Evolutionary conservation across 2,329 filamentous ascomycete species (phyloP), one percentile per base, ranked within the genome.

Genomic region (Arthrobotrys sinensis): DNA sequence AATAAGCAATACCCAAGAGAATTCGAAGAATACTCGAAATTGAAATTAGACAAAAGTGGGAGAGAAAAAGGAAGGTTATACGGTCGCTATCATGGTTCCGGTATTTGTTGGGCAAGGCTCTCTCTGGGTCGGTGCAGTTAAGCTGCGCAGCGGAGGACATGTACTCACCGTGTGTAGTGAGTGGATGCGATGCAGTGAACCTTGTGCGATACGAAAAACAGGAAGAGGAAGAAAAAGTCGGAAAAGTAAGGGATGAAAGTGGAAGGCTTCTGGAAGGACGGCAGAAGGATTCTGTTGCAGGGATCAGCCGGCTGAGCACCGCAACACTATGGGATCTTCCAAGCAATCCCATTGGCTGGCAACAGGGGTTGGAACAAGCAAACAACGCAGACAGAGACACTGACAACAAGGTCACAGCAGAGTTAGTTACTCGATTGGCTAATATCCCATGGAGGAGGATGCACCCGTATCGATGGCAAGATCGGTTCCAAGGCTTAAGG

Each of bases 211-310:
- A 19, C n/a, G 32, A 43, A 48, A 55, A 34, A 21, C 8, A 32
- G 53, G 21, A 55, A 43, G 14, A 45, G 36, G 36, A 55, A 63
- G n/a, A 40, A 45, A 57, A 63, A 28, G 34, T 3, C 2, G 10
- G 16, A 48, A 19, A 48, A 65, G 28, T n/a, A 12, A 52, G 43
- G 24, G 24, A 43, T 24, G 57, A 69, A 76, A 65, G 19, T 14
- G 72, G 72, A 76, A 76, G 65, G 71, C 72, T 76, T 76, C 72
- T 76, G 57, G 72, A 76, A 76, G 72, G n/a, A 38, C 50, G 46
- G 40, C 48, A 63, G 72, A 69, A 76, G 64, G 72, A 69, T 65
- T 70, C 32, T 43, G 6, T 2, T n/a, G 32, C 71, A 62, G 63
- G 71, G 71, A 66, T 75, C 16, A 5, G 36, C 21, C 6, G 60